Evolutionary conservation across 352 stramenopile genomes (phyloP), one percentile per base, ranked within the genome.

Genomic region (Globisporangium viniferum): DNA sequence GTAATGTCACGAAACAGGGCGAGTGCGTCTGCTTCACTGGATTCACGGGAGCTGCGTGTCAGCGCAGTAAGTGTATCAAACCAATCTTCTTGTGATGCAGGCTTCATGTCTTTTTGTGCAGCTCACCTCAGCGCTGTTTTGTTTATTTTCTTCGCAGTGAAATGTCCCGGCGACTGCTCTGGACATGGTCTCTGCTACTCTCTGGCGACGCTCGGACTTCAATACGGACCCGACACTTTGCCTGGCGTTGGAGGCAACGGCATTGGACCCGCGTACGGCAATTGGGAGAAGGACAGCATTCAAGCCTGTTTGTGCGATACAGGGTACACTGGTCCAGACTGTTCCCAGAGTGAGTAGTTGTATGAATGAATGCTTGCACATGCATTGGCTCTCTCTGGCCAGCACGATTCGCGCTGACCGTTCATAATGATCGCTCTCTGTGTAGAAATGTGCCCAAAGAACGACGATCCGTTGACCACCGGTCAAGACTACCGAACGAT

Each of bases 201-300:
- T 22, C 66, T 87, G 51, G 78, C 76, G 10, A 79, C 71, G 5
- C 61, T 91, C 5, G 80, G 74, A 14, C 70, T 85, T 10, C 57
- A 80, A 54, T 89, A 90, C 46, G 81, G 83, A 0, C 76, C 81
- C 2, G 73, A 84, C 29, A 75, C 80, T 0, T 35, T 73, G 3
- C 71, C 81, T 51, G 67, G 71, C 1, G 55, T 77, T 5, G 79
- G 53, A 44, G 77, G 78, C 9, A 72, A 81, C 24, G 84, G 83
- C 4, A 46, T 82, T 14, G 86, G 81, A 1, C 82, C 77, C 3
- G 70, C 67, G 39, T 97, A 97, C 66, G 75, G 75, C 0, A 97
- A 97, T 72, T 97, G 90, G 90, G 90, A 97, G 62, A 92, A 85
- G 33, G 73, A 93, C 64, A 88, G 76, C 63, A 82, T 94, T 64